These are phyloP conservation scores for Tylopilus vinaceipallidus DNA, from an alignment of 768 basidiomycete genomes.

Conservation along the genomic window DNA sequence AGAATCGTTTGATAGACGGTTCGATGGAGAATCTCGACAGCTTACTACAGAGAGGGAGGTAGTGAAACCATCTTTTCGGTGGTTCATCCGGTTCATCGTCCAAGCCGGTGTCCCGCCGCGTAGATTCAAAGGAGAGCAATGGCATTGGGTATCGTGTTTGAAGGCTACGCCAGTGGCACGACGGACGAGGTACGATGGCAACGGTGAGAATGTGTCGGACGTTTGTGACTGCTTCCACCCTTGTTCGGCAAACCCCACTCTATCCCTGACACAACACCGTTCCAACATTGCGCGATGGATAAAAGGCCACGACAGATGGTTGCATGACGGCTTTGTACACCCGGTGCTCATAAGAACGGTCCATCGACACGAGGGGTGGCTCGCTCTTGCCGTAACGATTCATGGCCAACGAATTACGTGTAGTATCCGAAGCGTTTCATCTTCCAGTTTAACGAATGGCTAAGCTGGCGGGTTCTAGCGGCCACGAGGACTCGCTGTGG, in stretches of 20 bases:
- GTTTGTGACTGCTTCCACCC: too few species aligned
- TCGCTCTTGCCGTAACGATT: too few species aligned
- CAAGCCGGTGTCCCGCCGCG: constrained; percentile 10
- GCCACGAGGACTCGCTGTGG: neutral
- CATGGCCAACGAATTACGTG: neutral
- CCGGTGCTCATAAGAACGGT: too few species aligned
- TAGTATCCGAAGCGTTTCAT: neutral
- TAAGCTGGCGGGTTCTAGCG: neutral
- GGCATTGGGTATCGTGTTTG: constrained; percentile 21
- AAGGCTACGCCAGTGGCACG: neutral
- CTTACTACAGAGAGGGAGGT: constrained; percentile 57
- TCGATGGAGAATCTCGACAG: constrained; percentile 1
- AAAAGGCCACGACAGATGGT: too few species aligned
- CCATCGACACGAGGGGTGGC: too few species aligned
- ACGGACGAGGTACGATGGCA: neutral
- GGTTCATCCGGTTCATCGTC: constrained; percentile 36
- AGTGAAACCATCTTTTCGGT: constrained; percentile 54
- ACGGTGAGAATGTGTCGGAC: neutral
- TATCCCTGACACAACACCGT: too few species aligned
- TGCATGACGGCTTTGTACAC: too few species aligned
- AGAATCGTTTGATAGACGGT: neutral
- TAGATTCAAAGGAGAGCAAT: constrained; percentile 29
- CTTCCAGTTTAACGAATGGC: neutral
- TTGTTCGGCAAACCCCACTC: too few species aligned
- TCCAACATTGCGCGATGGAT: too few species aligned